Evolutionary conservation across 805 yeast genomes (phyloP), one percentile per base, ranked within the genome.

Genomic region (Candida broadrunensis): DNA sequence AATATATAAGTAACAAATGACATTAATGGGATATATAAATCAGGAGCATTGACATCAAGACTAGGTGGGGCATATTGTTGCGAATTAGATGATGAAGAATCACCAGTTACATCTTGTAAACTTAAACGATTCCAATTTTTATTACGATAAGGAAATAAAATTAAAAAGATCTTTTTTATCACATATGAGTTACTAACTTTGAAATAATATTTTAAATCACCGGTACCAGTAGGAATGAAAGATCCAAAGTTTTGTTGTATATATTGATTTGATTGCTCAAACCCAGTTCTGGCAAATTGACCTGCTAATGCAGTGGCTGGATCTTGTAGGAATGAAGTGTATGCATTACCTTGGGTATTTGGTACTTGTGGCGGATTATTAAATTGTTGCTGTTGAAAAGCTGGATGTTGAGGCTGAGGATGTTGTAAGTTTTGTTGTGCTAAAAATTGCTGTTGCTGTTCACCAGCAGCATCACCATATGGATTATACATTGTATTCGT

Each of bases 11-110:
- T 88, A 37, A 88, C 78, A 53, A 85, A 78, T 1, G 97, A 87
- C 97, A 95, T 93, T 45, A 87, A 65, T 5, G 99, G 99, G 40
- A 93, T 87, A 63, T 93, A 93, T 70, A 93, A 75, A 60, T 93
- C 99, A 2, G 99, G 99, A 0, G 98, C 95, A 56, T 95, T 93
- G 43, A 84, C 73, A 59, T 93, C 99, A 46, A 85, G 87, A 35
- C 77, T 65, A 13, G 99, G 97, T 9, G 87, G 80, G 2, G 88
- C 83, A 60, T 73, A 88, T 16, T 58, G 49, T 50, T 45, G 16
- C 64, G 52, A 16, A 56, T 58, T 6, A 6, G 32, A 15, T 34
- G 53, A 56, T 8, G 42, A 26, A 13, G 40, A 36, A 18, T 27
- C 25, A 23, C 42, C 41, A 25, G 46, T 29, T 5, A 15, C 32